Conservation (phyloP, 768 basidiomycete genomes). For the Tubosaeta brunneosetosa region DNA sequence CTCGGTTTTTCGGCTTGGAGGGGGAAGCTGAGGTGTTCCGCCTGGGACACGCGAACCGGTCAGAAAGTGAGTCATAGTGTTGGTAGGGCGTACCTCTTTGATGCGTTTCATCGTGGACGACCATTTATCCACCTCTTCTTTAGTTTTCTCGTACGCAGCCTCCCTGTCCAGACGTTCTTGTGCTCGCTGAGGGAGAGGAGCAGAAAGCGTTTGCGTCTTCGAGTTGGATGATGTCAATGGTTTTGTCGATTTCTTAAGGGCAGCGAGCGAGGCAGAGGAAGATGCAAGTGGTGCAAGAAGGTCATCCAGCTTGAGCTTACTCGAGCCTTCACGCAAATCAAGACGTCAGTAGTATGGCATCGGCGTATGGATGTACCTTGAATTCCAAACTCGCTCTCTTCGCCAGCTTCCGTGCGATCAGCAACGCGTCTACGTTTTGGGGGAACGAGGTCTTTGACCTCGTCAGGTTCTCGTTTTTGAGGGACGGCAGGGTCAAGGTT, state of each 20-base stretch:
- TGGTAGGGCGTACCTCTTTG: conserved; percentile 55
- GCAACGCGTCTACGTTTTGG: conserved; percentile 56
- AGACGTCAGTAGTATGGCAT: neutral
- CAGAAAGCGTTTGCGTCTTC: conserved; percentile 62
- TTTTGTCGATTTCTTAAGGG: conserved; percentile 69
- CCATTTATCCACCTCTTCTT: conserved; percentile 93
- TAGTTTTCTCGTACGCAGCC: conserved; percentile 92
- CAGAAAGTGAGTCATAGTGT: neutral
- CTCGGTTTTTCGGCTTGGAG: conserved; percentile 58
- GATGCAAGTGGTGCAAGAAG: conserved; percentile 68
- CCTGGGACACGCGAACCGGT: conserved; percentile 37
- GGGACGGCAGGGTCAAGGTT: conserved; percentile 50
- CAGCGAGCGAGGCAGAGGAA: conserved; percentile 53
- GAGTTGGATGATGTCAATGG: conserved; percentile 49
- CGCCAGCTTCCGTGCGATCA: conserved; percentile 74
- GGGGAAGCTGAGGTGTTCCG: conserved; percentile 84
- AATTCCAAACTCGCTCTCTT: conserved; percentile 76
- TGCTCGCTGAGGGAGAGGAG: conserved; percentile 79
- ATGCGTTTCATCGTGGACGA: conserved; percentile 86
- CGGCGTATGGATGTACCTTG: conserved; percentile 35
- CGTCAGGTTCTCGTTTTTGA: conserved; percentile 51
- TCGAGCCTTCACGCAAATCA: conserved; percentile 19
- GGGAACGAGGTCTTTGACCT: conserved; percentile 22
- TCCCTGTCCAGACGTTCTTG: conserved; percentile 90
- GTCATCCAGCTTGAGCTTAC: conserved; percentile 64